These are phyloP conservation scores for Stemphylium vesicarium DNA, from an alignment of 2,329 filamentous ascomycete genomes.

Conservation along the genomic window DNA sequence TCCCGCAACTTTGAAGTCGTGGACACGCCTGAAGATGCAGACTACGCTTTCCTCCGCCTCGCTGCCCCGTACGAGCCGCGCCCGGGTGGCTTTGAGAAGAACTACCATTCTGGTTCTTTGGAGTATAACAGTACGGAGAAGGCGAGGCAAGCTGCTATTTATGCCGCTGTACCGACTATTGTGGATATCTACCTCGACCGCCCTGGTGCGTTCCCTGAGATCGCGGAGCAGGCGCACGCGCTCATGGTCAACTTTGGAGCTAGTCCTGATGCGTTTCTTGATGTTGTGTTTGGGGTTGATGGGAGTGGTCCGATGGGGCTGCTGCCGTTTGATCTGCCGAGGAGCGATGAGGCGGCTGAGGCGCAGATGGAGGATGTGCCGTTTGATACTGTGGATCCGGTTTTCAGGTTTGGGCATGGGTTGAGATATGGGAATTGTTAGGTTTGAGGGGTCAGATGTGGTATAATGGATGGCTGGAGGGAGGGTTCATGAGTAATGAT, in stretches of 20 bases:
- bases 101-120: constrained; percentile 51
- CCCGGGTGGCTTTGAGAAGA: constrained; percentile 51
- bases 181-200: constrained; percentile 56
- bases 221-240: constrained; percentile 48
- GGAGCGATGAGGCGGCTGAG: constrained; percentile 53
- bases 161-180: constrained; percentile 48
- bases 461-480: background rate
- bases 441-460: background rate
- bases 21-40: constrained; percentile 47
- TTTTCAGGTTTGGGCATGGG: constrained; percentile 46
- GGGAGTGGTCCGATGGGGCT: constrained; percentile 50
- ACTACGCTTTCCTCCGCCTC: constrained; percentile 52
- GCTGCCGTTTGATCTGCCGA: constrained; percentile 57
- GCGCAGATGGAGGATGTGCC: constrained; percentile 44
- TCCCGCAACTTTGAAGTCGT: constrained; percentile 45
- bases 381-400: constrained; percentile 47
- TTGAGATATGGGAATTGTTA: constrained; percentile 33
- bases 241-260: constrained; percentile 53
- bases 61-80: constrained; percentile 51
- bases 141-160: constrained; percentile 50
- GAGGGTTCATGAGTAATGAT: background rate
- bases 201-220: constrained; percentile 53
- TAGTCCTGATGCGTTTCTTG: constrained; percentile 52
- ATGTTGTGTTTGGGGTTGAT: constrained; percentile 51
- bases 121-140: constrained; percentile 52